Conservation (phyloP, 1,139 yeast species). For the Nakaseomyces glabratus region DNA sequence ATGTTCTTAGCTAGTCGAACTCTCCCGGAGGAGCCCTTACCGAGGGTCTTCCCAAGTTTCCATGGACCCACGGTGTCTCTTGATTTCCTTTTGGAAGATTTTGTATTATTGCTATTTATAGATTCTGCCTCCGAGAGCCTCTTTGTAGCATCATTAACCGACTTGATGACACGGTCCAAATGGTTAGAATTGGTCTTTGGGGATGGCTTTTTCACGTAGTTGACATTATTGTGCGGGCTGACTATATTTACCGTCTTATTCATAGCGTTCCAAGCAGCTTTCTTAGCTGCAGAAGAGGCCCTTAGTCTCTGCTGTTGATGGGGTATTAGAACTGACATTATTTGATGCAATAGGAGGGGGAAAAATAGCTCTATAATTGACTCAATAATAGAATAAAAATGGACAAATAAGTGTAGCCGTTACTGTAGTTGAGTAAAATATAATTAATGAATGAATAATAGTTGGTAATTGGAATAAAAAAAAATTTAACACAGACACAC, state of each 20-base stretch:
- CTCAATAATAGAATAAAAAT: no score
- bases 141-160: slow-evolving; percentile 54
- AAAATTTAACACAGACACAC: no score
- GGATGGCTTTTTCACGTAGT: slow-evolving; percentile 9
- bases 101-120: slow-evolving; percentile 17
- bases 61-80: slow-evolving; percentile 58
- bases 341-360: no score
- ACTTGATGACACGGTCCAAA: slow-evolving; percentile 31
- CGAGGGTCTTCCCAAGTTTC: slow-evolving; percentile 69
- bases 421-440: no score
- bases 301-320: slow-evolving; percentile 9
- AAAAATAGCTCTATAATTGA: no score
- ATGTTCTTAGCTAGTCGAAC: slow-evolving; percentile 66
- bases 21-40: slow-evolving; percentile 76
- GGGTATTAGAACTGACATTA: slow-evolving; percentile 11
- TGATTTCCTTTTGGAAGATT: slow-evolving; percentile 27
- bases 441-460: slow-evolving; percentile 15
- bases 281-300: slow-evolving; percentile 19
- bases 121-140: slow-evolving; percentile 43
- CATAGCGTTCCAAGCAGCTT: slow-evolving; percentile 27
- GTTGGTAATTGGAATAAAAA: no score
- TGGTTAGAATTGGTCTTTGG: slow-evolving; percentile 15
- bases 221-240: neutral
- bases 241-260: slow-evolving; percentile 10
- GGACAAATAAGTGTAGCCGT: no score